Evolutionary conservation across 2,329 filamentous ascomycete species (phyloP).

Genomic region (Chaetomiaceae sp.): DNA sequence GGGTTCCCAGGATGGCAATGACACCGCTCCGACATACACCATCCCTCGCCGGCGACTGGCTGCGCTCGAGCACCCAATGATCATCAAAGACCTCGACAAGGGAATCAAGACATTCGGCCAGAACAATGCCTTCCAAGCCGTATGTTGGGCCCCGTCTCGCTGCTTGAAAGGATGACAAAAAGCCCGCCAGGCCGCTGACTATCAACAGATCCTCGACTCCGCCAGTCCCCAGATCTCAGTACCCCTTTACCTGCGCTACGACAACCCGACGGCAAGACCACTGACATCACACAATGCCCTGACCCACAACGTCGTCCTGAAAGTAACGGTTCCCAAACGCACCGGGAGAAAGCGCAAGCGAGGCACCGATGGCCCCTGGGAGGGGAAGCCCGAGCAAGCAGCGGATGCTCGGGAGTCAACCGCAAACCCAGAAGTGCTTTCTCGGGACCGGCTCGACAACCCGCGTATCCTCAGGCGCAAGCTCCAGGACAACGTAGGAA

Average conservation of each 20-base stretch:
- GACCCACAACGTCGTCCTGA: slow-evolving; percentile 79
- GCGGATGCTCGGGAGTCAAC: slow-evolving; percentile 17
- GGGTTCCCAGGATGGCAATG: slow-evolving; percentile 8
- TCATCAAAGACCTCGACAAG: slow-evolving; percentile 36
- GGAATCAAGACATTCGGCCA: slow-evolving; percentile 37
- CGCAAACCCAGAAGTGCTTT: slow-evolving; percentile 31
- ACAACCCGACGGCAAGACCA: slow-evolving; percentile 72
- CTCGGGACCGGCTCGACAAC: slow-evolving; percentile 44
- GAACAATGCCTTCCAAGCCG: slow-evolving; percentile 34
- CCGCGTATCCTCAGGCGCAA: slow-evolving; percentile 53
- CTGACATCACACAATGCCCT: slow-evolving; percentile 68
- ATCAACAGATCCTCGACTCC: slow-evolving; percentile 41
- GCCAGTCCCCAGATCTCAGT: slow-evolving; percentile 42
- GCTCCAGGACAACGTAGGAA: slow-evolving; percentile 62
- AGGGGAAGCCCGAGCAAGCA: slow-evolving; percentile 35
- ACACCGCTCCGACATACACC: slow-evolving; percentile 32
- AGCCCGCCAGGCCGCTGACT: background rate
- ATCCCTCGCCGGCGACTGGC: slow-evolving; percentile 35
- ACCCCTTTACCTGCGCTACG: slow-evolving; percentile 70
- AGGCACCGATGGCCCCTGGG: slow-evolving; percentile 63
- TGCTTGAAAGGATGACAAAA: background rate
- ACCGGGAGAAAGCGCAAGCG: slow-evolving; percentile 82
- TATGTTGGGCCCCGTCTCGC: slow-evolving; percentile 17
- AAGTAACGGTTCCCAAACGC: slow-evolving; percentile 77
- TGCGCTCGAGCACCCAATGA: slow-evolving; percentile 40